Conservation (phyloP, 2,329 filamentous ascomycete species). For the Epicoccum nigrum region DNA sequence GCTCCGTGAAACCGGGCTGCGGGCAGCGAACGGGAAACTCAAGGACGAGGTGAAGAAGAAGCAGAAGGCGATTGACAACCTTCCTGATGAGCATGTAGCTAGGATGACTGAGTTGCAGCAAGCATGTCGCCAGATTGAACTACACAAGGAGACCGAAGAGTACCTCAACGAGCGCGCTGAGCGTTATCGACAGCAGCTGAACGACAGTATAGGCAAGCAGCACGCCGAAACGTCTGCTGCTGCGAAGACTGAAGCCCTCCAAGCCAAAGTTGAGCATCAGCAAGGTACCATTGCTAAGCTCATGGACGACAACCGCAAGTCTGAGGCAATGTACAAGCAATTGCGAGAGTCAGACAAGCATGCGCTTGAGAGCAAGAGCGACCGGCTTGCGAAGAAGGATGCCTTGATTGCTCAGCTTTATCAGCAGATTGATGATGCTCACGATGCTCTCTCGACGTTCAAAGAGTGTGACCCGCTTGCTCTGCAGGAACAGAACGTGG, state of each 20-base stretch:
- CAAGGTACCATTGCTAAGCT: constrained; percentile 17
- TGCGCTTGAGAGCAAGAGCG: background rate
- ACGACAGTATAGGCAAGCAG: constrained; percentile 7
- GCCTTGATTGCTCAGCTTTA: background rate
- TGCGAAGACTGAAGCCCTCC: constrained; percentile 18
- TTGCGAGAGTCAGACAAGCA: constrained; percentile 1
- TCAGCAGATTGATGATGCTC: background rate
- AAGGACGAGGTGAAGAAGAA: constrained; percentile 19
- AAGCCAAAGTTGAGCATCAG: constrained; percentile 14
- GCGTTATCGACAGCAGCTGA: constrained; percentile 21
- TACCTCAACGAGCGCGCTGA: constrained; percentile 15
- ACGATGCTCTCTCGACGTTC: background rate
- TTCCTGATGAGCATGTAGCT: constrained; percentile 21
- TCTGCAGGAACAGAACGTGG: background rate
- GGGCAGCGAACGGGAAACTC: constrained; percentile 13
- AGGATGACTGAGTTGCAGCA: constrained; percentile 27
- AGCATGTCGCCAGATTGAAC: constrained; percentile 15
- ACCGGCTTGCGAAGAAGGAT: constrained; percentile 1
- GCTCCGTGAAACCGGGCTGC: constrained; percentile 15
- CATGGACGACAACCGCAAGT: constrained; percentile 16
- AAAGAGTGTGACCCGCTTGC: background rate
- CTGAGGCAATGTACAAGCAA: constrained; percentile 1
- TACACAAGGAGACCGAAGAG: constrained; percentile 18
- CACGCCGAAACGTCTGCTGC: background rate
- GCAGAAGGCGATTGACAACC: constrained; percentile 21